phyloP scores from a whole-genome alignment of 257 asterid species.

The Ophiorrhiza pumila region DNA sequence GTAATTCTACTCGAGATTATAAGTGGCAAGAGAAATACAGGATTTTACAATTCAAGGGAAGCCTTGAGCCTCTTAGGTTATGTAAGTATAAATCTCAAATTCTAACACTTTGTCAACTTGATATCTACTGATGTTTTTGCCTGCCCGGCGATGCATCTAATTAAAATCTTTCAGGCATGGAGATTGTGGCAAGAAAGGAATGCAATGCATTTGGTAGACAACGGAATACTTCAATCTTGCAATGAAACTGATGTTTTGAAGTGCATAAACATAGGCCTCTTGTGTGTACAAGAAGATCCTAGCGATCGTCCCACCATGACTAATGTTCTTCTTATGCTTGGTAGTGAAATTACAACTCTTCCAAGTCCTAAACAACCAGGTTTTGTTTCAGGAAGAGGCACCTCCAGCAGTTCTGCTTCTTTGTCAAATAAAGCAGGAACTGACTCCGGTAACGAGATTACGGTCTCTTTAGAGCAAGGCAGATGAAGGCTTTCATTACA shows the following conservation, averaged over 20 bases:
- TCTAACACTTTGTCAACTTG: neutral
- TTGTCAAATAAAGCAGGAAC: neutral
- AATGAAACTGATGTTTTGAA: slow-evolving; percentile 15
- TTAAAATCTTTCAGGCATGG: slow-evolving; percentile 28
- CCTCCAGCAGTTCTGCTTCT: neutral
- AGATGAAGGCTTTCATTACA: neutral
- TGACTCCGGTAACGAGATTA: neutral
- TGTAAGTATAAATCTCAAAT: slow-evolving; percentile 19
- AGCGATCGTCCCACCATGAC: slow-evolving; percentile 32
- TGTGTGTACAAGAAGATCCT: slow-evolving; percentile 36
- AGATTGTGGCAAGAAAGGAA: slow-evolving; percentile 28
- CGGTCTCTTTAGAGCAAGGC: neutral
- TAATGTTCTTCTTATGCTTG: slow-evolving; percentile 26
- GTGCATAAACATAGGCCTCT: slow-evolving; percentile 28
- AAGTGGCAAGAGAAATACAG: slow-evolving; percentile 25
- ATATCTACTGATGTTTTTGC: neutral
- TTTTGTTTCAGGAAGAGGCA: slow-evolving; percentile 8
- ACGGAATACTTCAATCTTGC: slow-evolving; percentile 10
- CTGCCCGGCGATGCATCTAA: neutral
- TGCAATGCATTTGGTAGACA: slow-evolving; percentile 20
- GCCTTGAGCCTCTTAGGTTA: slow-evolving; percentile 30
- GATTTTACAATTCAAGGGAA: slow-evolving; percentile 23
- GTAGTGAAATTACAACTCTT: slow-evolving; percentile 14
- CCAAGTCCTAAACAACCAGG: slow-evolving; percentile 28
- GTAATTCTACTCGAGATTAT: slow-evolving; percentile 30